These are phyloP conservation scores for Yamadazyma nakazawae DNA, from an alignment of 805 yeast genomes.

Conservation along the genomic window DNA sequence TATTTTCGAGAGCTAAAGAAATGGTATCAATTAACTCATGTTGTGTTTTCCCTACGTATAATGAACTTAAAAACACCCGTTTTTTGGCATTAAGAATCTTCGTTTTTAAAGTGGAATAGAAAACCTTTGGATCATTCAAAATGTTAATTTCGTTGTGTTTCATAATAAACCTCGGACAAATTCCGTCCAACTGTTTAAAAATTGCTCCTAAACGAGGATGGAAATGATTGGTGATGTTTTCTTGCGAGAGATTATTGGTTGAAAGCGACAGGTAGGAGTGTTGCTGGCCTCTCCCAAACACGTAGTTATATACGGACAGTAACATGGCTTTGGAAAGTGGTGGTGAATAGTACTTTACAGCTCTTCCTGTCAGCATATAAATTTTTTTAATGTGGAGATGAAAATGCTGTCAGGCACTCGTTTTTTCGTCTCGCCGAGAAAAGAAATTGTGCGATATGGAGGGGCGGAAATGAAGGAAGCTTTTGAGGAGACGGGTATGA, in stretches of 20 bases:
- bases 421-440: constrained; percentile 2
- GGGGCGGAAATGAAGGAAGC: not conserved
- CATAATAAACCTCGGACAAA: constrained; percentile 68
- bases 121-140: constrained; percentile 63
- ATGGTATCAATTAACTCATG: constrained; percentile 67
- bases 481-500: not conserved
- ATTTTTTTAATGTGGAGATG: not conserved
- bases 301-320: constrained; percentile 25
- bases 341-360: not conserved
- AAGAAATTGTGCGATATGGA: not conserved
- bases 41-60: constrained; percentile 84
- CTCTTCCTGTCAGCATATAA: constrained; percentile 1
- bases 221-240: constrained; percentile 19
- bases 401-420: not conserved
- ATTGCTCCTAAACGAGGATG: constrained; percentile 44
- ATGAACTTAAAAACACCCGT: constrained; percentile 76
- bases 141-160: constrained; percentile 56
- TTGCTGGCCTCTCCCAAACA: constrained; percentile 14
- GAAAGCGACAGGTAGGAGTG: constrained; percentile 1
- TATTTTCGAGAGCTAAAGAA: constrained; percentile 53
- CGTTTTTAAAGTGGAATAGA: constrained; percentile 59
- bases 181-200: constrained; percentile 52
- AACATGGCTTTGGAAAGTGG: constrained; percentile 17
- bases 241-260: constrained; percentile 7
- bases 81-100: constrained; percentile 61